Evolutionary conservation across 2,329 filamentous ascomycete genomes (phyloP).

Genomic region (Exophiala viscosa): DNA sequence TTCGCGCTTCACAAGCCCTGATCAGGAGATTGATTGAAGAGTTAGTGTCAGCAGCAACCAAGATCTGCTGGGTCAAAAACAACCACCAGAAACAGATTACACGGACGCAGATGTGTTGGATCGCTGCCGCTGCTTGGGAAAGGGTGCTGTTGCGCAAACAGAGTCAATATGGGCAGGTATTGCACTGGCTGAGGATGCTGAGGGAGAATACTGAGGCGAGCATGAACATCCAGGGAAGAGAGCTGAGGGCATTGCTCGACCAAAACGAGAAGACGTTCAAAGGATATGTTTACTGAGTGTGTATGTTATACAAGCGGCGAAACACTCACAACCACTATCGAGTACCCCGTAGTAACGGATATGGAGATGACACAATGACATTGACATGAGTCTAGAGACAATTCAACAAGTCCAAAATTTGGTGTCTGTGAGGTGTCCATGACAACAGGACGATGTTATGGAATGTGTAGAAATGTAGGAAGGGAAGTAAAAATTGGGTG

Average conservation of each 20-base stretch:
- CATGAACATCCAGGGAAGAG: slow-evolving; percentile 17
- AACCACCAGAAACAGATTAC: slow-evolving; percentile 58
- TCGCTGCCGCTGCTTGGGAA: slow-evolving; percentile 67
- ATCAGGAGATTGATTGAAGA: slow-evolving; percentile 64
- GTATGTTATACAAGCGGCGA: no score
- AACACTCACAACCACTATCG: neutral
- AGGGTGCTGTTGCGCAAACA: slow-evolving; percentile 68
- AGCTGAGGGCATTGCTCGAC: slow-evolving; percentile 12
- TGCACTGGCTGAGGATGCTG: slow-evolving; percentile 64
- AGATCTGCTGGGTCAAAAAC: slow-evolving; percentile 44
- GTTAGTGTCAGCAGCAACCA: slow-evolving; percentile 61
- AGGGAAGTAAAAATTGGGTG: neutral
- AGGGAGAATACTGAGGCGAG: slow-evolving; percentile 9
- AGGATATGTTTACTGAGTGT: slow-evolving; percentile 26
- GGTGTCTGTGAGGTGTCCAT: neutral
- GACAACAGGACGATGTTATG: neutral
- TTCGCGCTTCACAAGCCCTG: slow-evolving; percentile 57
- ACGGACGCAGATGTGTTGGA: slow-evolving; percentile 58
- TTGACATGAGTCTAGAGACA: neutral
- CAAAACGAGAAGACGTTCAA: slow-evolving; percentile 16
- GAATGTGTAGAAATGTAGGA: neutral
- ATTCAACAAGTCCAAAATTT: neutral
- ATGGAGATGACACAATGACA: no score
- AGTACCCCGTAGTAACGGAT: neutral
- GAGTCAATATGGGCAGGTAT: slow-evolving; percentile 60